A percentile compares a stretch with the other conserved stretches of the same genome.
phyloP scores from a whole-genome alignment of 2,329 filamentous ascomycete species.

The Penicillium freii region DNA sequence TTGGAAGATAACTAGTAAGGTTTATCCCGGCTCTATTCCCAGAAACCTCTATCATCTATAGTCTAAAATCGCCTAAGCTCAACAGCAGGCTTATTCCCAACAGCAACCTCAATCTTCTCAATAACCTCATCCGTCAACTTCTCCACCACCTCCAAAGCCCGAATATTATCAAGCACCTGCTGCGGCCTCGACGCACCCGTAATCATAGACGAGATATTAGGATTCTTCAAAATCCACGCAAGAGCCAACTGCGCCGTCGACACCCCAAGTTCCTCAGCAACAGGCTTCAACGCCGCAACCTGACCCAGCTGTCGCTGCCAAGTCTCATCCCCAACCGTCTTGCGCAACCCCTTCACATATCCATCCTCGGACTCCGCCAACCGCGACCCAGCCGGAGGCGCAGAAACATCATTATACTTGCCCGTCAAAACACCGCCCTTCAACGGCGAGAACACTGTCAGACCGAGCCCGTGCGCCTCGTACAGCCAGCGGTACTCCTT shows the following conservation, averaged over 20 bases:
- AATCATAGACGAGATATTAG: constrained; percentile 55
- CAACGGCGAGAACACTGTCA: constrained; percentile 64
- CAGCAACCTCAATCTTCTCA: constrained; percentile 46
- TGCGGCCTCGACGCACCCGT: constrained; percentile 48
- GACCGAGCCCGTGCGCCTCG: constrained; percentile 58
- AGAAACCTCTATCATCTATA: background rate
- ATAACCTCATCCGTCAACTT: constrained; percentile 46
- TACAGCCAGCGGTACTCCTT: constrained; percentile 61
- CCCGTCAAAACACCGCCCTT: constrained; percentile 62
- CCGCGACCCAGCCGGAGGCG: constrained; percentile 57
- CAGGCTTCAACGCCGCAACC: constrained; percentile 50
- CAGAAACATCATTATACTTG: constrained; percentile 58
- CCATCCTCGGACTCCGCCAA: constrained; percentile 56
- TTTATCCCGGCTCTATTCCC: background rate
- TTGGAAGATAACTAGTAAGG: background rate
- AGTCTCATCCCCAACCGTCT: constrained; percentile 44
- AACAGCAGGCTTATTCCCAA: constrained; percentile 20
- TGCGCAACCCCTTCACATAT: constrained; percentile 51
- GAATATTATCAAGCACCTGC: constrained; percentile 44
- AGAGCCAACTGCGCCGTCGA: constrained; percentile 56
- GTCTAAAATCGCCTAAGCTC: constrained; percentile 20
- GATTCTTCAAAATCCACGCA: constrained; percentile 57
- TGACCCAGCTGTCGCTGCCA: constrained; percentile 26
- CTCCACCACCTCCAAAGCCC: constrained; percentile 45
- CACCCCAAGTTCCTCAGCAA: constrained; percentile 64